Percentiles rank a stretch among this genome's conserved stretches.
These are phyloP conservation scores for Leccinum disarticulatum DNA, from an alignment of 768 basidiomycete species.

Conservation along the genomic window DNA sequence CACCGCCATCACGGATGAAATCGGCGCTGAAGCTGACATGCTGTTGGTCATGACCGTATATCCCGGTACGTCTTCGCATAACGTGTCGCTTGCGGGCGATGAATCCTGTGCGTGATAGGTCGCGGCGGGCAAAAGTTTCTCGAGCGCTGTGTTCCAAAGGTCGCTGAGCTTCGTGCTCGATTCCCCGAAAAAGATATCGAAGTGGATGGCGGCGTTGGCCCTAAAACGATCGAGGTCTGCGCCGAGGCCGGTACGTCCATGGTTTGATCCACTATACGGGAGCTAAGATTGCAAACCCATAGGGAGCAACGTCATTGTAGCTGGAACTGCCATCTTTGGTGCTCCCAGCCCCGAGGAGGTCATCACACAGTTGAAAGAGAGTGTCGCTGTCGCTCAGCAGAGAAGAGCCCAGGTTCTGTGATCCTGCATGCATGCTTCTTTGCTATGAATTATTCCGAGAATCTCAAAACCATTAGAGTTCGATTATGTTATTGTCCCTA, in stretches of 20 bases:
- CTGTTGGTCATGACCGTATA: conserved; percentile 98
- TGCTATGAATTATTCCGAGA: neutral
- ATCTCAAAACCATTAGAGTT: conserved; percentile 26
- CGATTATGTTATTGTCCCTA: conserved; percentile 27
- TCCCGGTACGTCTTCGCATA: conserved; percentile 56
- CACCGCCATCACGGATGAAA: conserved; percentile 78
- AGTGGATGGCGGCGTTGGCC: conserved; percentile 97
- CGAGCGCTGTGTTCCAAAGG: conserved; percentile 89
- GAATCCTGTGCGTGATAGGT: conserved; percentile 42
- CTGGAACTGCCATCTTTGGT: conserved; percentile 93
- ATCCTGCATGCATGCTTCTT: neutral
- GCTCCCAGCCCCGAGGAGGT: conserved; percentile 77
- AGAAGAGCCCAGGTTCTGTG: conserved; percentile 29
- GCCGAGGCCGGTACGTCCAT: conserved; percentile 74
- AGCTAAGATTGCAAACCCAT: conserved; percentile 3
- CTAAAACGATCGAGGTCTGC: conserved; percentile 82
- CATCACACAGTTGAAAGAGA: conserved; percentile 67
- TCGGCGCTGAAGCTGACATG: conserved; percentile 88
- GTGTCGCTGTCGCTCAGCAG: conserved; percentile 67
- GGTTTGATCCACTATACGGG: neutral
- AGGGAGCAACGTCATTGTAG: conserved; percentile 99
- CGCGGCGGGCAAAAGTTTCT: conserved; percentile 97
- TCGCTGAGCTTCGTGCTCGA: conserved; percentile 81
- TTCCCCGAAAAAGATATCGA: conserved; percentile 97
- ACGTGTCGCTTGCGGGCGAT: neutral